These are phyloP conservation scores for Mortierella sp. DNA, from an alignment of 371 early-diverging fungal genomes.

Conservation along the genomic window DNA sequence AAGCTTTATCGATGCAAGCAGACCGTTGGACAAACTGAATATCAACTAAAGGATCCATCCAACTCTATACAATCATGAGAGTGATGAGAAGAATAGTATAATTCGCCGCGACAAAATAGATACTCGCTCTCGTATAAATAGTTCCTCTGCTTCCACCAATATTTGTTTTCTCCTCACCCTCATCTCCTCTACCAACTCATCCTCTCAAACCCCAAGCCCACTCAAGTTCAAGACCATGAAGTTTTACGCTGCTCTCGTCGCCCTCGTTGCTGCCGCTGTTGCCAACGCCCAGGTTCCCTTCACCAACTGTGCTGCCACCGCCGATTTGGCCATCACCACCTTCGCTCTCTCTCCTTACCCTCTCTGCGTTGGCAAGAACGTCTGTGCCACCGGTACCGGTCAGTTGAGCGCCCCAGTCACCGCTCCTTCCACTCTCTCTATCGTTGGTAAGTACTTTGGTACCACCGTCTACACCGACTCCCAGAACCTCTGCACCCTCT, in stretches of 20 bases:
- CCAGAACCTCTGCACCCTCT: slow-evolving; percentile 38
- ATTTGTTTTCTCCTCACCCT: too few species aligned
- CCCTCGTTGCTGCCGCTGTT: slow-evolving; percentile 31
- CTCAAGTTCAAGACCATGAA: slow-evolving; percentile 20
- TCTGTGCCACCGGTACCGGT: slow-evolving; percentile 37
- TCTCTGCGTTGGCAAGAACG: slow-evolving; percentile 31
- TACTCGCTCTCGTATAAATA: too few species aligned
- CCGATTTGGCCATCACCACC: slow-evolving; percentile 17
- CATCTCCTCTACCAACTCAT: too few species aligned
- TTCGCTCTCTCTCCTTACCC: slow-evolving; percentile 32
- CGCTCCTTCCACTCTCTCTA: slow-evolving; percentile 8
- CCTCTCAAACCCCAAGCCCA: too few species aligned
- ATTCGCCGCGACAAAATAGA: too few species aligned
- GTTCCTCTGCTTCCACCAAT: too few species aligned
- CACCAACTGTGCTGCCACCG: slow-evolving; percentile 26
- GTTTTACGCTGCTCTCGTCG: too few species aligned
- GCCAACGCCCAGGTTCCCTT: slow-evolving; percentile 24
- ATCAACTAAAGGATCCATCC: too few species aligned
- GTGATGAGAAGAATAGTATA: too few species aligned
- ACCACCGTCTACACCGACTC: slow-evolving; percentile 42
- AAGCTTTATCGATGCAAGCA: too few species aligned
- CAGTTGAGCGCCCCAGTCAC: slow-evolving; percentile 20
- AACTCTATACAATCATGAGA: too few species aligned
- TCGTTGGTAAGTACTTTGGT: slow-evolving; percentile 25
- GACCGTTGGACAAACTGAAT: too few species aligned